Conservation (phyloP, 2,329 filamentous ascomycete genomes). For the Alternaria consortialis region DNA sequence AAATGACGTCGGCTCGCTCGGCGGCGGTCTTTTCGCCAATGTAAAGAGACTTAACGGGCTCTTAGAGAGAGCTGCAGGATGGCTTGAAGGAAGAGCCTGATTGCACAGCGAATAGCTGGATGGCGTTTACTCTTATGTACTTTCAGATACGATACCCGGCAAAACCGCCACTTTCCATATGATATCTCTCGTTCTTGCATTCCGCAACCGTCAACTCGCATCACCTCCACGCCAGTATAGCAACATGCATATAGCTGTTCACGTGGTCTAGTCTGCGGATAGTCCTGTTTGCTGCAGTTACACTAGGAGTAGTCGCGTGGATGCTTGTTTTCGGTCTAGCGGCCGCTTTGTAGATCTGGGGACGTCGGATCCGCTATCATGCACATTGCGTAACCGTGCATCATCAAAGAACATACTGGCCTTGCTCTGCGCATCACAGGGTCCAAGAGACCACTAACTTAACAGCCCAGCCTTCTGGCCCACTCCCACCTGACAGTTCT, state of each 20-base stretch:
- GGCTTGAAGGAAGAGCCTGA: slow-evolving; percentile 47
- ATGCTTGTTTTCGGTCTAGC: not conserved
- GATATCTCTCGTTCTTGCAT: not conserved
- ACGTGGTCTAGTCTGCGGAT: not conserved
- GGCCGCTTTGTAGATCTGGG: not conserved
- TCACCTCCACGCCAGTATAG: not conserved
- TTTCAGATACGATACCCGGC: slow-evolving; percentile 22
- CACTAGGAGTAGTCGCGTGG: not conserved
- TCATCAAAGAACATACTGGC: not conserved
- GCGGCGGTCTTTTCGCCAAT: slow-evolving; percentile 44
- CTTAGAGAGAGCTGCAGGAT: slow-evolving; percentile 46
- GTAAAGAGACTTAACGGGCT: slow-evolving; percentile 46
- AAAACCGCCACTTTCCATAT: slow-evolving; percentile 12
- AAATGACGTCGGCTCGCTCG: slow-evolving; percentile 37
- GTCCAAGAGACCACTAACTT: not conserved
- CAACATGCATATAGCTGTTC: not conserved
- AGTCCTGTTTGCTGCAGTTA: not conserved
- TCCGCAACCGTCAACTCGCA: not conserved
- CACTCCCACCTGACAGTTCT: not conserved
- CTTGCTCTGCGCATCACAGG: slow-evolving; percentile 4
- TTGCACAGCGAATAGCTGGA: not conserved
- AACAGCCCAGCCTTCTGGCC: not conserved
- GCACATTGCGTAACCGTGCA: slow-evolving; percentile 5
- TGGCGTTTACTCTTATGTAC: slow-evolving; percentile 10
- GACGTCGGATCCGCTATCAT: not conserved